Percentiles rank a stretch among this genome's conserved stretches.
phyloP scores from a whole-genome alignment of 1,284 basidiomycete genomes.

The Boletellus deceptivus region DNA sequence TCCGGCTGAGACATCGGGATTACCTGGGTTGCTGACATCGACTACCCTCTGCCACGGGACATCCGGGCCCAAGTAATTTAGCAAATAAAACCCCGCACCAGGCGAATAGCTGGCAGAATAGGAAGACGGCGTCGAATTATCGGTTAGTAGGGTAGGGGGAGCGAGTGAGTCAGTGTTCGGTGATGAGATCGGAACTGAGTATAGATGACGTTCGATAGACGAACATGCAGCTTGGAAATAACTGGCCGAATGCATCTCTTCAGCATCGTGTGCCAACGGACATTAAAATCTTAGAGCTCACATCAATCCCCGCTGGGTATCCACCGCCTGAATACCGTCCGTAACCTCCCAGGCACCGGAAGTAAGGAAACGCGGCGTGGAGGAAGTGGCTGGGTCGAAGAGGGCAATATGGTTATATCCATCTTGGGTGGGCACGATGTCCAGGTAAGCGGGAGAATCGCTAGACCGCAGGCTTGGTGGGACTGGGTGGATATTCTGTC shows the following conservation, averaged over 20 bases:
- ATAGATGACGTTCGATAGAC: slow-evolving; percentile 83
- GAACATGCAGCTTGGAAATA: slow-evolving; percentile 90
- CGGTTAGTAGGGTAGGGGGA: slow-evolving; percentile 64
- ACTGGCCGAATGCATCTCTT: slow-evolving; percentile 40
- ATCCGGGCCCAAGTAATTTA: slow-evolving; percentile 79
- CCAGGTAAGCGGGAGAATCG: slow-evolving; percentile 70
- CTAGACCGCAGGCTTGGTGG: slow-evolving; percentile 43
- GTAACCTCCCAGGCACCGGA: slow-evolving; percentile 89
- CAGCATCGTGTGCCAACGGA: slow-evolving; percentile 22
- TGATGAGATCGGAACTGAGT: slow-evolving; percentile 66
- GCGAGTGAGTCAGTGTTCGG: slow-evolving; percentile 26
- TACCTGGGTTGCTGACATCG: slow-evolving; percentile 59
- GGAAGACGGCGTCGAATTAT: slow-evolving; percentile 57
- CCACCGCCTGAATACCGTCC: slow-evolving; percentile 69
- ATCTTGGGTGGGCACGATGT: slow-evolving; percentile 75
- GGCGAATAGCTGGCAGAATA: slow-evolving; percentile 80
- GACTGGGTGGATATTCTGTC: slow-evolving; percentile 61
- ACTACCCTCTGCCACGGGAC: slow-evolving; percentile 87
- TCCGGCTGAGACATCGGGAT: slow-evolving; percentile 22
- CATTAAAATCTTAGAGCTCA: slow-evolving; percentile 42
- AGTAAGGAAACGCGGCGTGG: slow-evolving; percentile 79
- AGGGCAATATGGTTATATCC: slow-evolving; percentile 91
- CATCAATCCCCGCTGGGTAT: slow-evolving; percentile 67
- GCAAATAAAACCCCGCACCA: slow-evolving; percentile 78
- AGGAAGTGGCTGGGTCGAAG: slow-evolving; percentile 72